Base-by-base conservation (phyloP, 148 eudicot genomes). In the Fagopyrum homotropicum region DNA sequence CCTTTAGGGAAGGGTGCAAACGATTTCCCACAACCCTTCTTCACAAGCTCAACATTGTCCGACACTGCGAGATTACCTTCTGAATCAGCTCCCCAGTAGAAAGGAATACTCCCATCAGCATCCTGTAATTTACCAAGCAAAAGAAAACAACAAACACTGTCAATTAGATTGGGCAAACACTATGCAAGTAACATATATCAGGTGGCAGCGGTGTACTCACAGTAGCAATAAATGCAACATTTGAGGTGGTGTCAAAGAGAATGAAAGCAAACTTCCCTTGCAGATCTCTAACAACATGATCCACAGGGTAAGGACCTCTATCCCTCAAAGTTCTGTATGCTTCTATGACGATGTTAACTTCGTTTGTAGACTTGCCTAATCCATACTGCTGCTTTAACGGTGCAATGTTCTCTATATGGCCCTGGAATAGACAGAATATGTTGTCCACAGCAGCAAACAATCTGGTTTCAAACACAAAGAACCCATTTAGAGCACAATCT, bases 1-100 rank as follows among this genome's bases (percentile, higher is more conserved):
- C 93, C 93, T 89, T 89, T 89, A 12, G 93, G 93, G 76, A 88
- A 89, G 9, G 93, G 89, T 10, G 93, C 91, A 73, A 83, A 87
- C 52, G 91, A 87, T 80, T 88, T 89, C 29, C 87, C 82, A 68
- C 91, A 88, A 56, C 87, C 88, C 77, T 89, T 83, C 88, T 87
- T 89, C 72, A 88, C 86, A 80, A 84, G 54, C 47, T 92, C 98
- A 26, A 73, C 79, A 82, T 85, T 88, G 82, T 84, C 89, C 61
- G 92, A 83, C 70, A 92, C 84, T 54, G 90, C 98, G 73, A 95
- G 83, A 57, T 89, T 80, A 50, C 88, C 94, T 78, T 95, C 97
- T 40, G 92, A 79, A 82, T 91, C 97, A 11, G 94, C 83, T 78
- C 99, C 98, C 99, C 99, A 95, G 77, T 81, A 92, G 73, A 95